These are phyloP conservation scores for Cairneyella variabilis DNA, from an alignment of 495 filamentous ascomycete genomes.

Conservation along the genomic window DNA sequence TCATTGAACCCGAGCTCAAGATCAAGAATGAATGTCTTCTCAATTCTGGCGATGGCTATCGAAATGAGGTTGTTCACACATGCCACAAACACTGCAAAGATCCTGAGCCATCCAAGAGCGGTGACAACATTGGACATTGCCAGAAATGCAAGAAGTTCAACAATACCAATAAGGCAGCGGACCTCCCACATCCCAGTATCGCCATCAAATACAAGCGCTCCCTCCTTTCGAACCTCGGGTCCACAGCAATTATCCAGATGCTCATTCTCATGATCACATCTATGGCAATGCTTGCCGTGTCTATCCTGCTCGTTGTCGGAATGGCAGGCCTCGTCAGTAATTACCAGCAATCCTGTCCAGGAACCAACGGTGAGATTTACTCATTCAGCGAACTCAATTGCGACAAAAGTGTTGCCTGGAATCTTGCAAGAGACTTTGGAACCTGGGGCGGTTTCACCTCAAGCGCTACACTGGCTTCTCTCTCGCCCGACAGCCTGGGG, in stretches of 20 bases:
- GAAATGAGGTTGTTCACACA: slow-evolving; percentile 4
- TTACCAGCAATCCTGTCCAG: too few relatives aligned
- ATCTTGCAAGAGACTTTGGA: too few relatives aligned
- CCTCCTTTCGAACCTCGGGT: slow-evolving; percentile 12
- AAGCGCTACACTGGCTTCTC: slow-evolving; percentile 1
- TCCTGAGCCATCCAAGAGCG: background rate
- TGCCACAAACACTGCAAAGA: slow-evolving; percentile 17
- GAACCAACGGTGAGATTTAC: too few relatives aligned
- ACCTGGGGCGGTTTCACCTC: slow-evolving; percentile 16
- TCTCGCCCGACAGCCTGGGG: background rate
- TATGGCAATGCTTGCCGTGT: background rate
- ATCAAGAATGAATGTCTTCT: slow-evolving; percentile 14
- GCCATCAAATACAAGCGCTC: slow-evolving; percentile 17
- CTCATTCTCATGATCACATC: slow-evolving; percentile 8
- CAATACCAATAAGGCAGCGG: slow-evolving; percentile 5
- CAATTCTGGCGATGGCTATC: slow-evolving; percentile 15
- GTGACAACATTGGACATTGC: slow-evolving; percentile 9
- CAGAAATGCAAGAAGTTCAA: slow-evolving; percentile 18
- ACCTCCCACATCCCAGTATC: slow-evolving; percentile 11
- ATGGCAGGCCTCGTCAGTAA: background rate
- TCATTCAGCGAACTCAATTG: too few relatives aligned
- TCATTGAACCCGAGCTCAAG: slow-evolving; percentile 12
- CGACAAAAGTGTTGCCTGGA: background rate
- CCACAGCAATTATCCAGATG: slow-evolving; percentile 13
- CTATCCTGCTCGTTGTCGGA: slow-evolving; percentile 6